Evolutionary conservation across 164 flowering plant species (phyloP).

Genomic region (Annona squamosa): DNA sequence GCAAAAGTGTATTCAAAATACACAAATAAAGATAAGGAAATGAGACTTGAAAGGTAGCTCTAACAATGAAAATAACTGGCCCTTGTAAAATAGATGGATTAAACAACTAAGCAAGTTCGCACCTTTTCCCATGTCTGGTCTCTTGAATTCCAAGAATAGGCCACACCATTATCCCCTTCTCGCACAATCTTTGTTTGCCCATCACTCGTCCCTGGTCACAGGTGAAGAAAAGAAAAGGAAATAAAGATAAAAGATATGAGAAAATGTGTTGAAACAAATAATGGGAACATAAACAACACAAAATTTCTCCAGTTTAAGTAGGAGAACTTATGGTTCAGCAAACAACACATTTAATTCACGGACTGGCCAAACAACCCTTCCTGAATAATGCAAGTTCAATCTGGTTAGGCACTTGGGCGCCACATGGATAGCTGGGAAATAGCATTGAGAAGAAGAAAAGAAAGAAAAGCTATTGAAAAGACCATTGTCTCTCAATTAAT

Average conservation of each 20-base stretch:
- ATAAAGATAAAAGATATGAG: background rate
- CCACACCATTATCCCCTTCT: slow-evolving; percentile 99
- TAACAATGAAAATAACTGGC: background rate
- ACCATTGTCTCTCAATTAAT: too few relatives aligned
- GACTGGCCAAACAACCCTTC: too few relatives aligned
- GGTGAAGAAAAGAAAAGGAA: background rate
- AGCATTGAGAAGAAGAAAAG: too few relatives aligned
- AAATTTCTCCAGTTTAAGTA: background rate
- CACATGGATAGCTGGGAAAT: too few relatives aligned
- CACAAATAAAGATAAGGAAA: background rate
- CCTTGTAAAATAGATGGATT: background rate
- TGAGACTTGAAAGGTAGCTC: background rate
- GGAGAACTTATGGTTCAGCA: too few relatives aligned
- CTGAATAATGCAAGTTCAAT: too few relatives aligned
- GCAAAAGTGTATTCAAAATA: too few relatives aligned
- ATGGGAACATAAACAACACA: background rate
- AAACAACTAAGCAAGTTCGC: slow-evolving; percentile 4
- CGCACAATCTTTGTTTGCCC: slow-evolving; percentile 92
- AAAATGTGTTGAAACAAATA: background rate
- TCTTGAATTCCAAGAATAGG: slow-evolving; percentile 80
- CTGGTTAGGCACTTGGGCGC: too few relatives aligned
- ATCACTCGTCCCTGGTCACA: slow-evolving; percentile 61
- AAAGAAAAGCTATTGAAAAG: too few relatives aligned
- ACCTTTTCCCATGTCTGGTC: slow-evolving; percentile 94
- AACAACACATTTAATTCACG: too few relatives aligned